Evolutionary conservation across 495 filamentous ascomycete species (phyloP).

Genomic region (Hypoxylon perforatum): DNA sequence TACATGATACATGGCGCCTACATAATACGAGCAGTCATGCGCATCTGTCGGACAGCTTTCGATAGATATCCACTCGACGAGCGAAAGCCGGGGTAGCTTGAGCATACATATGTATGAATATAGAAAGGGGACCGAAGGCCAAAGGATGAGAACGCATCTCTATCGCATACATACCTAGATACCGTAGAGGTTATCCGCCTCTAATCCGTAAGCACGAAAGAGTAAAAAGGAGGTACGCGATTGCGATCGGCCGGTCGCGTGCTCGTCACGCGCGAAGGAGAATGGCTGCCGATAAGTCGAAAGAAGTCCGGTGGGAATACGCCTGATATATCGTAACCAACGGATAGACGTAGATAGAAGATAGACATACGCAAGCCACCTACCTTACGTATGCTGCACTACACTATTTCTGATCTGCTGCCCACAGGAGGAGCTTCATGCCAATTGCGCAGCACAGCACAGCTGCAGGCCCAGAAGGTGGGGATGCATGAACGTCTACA

Average conservation of each 20-base stretch:
- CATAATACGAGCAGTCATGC: slow-evolving; percentile 20
- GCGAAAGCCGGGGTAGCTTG: slow-evolving; percentile 17
- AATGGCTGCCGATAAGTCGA: slow-evolving; percentile 4
- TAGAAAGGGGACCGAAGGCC: slow-evolving; percentile 8
- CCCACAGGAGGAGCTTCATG: slow-evolving; percentile 14
- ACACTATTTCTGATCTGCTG: slow-evolving; percentile 30
- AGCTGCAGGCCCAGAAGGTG: slow-evolving; percentile 36
- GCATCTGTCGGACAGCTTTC: slow-evolving; percentile 7
- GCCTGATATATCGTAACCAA: slow-evolving; percentile 26
- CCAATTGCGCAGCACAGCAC: slow-evolving; percentile 14
- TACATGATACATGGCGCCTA: too few relatives aligned
- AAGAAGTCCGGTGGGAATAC: slow-evolving; percentile 10
- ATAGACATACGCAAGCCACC: slow-evolving; percentile 11
- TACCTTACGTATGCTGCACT: slow-evolving; percentile 28
- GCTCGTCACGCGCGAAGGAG: slow-evolving; percentile 32
- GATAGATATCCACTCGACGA: slow-evolving; percentile 25
- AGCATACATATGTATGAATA: slow-evolving; percentile 25
- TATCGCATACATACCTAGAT: slow-evolving; percentile 1
- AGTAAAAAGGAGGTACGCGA: background rate
- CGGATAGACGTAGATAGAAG: background rate
- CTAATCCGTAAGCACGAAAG: slow-evolving; percentile 7
- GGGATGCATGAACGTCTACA: slow-evolving; percentile 42
- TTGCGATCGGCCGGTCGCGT: slow-evolving; percentile 26
- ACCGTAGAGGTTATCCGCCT: slow-evolving; percentile 9
- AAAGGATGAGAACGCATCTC: too few relatives aligned